These are phyloP conservation scores for Auricularia heimuer DNA, from an alignment of 768 basidiomycete genomes.

Conservation along the genomic window DNA sequence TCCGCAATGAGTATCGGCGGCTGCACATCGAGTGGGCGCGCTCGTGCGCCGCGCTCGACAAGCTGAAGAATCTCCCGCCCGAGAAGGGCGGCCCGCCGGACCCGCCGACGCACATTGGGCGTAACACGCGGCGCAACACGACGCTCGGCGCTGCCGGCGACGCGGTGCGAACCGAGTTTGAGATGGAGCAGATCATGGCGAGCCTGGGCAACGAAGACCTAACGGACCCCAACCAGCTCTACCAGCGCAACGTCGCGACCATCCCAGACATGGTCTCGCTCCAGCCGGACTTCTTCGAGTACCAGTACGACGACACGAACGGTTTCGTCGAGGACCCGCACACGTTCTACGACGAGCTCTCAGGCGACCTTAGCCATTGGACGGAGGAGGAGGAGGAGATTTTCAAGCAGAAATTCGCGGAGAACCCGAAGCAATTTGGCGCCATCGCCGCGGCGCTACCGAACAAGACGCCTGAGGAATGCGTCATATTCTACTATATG, in stretches of 20 bases:
- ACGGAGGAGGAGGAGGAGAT: constrained; percentile 71
- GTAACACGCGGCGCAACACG: constrained; percentile 66
- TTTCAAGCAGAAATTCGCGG: constrained; percentile 74
- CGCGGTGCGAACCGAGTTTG: constrained; percentile 86
- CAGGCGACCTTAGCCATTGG: constrained; percentile 77
- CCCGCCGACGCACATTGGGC: constrained; percentile 22
- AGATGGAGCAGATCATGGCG: constrained; percentile 97
- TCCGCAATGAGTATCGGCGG: constrained; percentile 56
- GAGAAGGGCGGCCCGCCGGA: constrained; percentile 27
- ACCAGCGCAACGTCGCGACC: constrained; percentile 69
- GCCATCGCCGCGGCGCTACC: constrained; percentile 71
- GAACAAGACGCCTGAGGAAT: constrained; percentile 80
- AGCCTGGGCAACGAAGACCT: constrained; percentile 85
- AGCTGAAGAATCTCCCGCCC: constrained; percentile 32
- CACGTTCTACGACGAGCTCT: constrained; percentile 59
- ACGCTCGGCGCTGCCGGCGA: constrained; percentile 55
- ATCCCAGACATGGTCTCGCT: constrained; percentile 89
- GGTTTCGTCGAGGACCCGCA: constrained; percentile 65
- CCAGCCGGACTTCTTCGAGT: constrained; percentile 47
- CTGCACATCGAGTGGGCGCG: constrained; percentile 65
- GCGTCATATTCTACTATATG: constrained; percentile 88
- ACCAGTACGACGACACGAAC: constrained; percentile 76
- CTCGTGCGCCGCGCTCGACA: constrained; percentile 62
- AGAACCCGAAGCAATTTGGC: constrained; percentile 92
- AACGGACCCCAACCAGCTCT: constrained; percentile 86